phyloP scores from a whole-genome alignment of 2,329 filamentous ascomycete genomes.

The Alternaria arborescens region DNA sequence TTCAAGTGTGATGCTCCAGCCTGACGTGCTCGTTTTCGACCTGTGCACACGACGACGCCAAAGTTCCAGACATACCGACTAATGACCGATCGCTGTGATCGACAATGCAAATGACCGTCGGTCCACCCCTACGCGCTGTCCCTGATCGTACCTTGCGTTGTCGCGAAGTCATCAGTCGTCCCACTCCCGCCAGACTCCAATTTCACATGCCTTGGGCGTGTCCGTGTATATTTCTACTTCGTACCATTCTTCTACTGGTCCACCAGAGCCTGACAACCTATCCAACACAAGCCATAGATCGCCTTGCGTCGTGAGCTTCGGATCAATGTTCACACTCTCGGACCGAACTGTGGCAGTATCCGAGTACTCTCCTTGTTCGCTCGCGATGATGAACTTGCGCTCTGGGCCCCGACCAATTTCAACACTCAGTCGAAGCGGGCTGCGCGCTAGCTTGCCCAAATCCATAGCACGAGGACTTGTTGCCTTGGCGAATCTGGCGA shows the following conservation, averaged over 20 bases:
- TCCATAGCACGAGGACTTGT: constrained; percentile 39
- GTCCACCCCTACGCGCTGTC: constrained; percentile 3
- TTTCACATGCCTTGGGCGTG: constrained; percentile 53
- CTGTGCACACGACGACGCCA: not conserved
- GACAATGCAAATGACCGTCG: constrained; percentile 13
- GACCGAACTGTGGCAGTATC: constrained; percentile 74
- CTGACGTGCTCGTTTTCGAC: not conserved
- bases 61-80: not conserved
- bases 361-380: constrained; percentile 76
- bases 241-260: constrained; percentile 60
- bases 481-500: constrained; percentile 57
- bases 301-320: constrained; percentile 62
- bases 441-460: constrained; percentile 45
- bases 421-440: constrained; percentile 73
- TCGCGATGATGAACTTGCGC: constrained; percentile 69
- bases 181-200: constrained; percentile 58
- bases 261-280: constrained; percentile 69
- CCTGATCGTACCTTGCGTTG: not conserved
- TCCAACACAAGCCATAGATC: constrained; percentile 85
- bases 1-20: not conserved
- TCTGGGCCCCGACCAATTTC: constrained; percentile 77
- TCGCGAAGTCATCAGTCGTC: constrained; percentile 40
- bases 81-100: constrained; percentile 8
- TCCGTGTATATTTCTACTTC: constrained; percentile 59
- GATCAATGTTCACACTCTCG: constrained; percentile 77